phyloP scores from a whole-genome alignment of 305 asterid species.

The Fraxinus floribunda region DNA sequence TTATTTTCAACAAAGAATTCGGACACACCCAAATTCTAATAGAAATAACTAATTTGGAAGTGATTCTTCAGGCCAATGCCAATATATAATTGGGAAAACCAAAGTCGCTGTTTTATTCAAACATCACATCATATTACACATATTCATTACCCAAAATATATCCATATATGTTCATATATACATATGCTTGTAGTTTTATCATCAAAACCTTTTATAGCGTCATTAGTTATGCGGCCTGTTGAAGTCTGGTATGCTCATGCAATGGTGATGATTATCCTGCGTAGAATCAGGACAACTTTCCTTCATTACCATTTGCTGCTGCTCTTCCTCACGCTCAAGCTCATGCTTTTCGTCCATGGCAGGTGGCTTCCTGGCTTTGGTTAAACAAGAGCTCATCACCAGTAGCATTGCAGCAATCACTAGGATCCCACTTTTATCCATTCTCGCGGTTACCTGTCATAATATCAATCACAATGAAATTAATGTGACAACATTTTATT shows the following conservation, averaged over 20 bases:
- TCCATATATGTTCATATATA: not conserved
- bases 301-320: not conserved
- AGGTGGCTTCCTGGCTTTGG: not conserved
- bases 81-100: too few species aligned
- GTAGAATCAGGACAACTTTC: not conserved
- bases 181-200: not conserved
- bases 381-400: not conserved
- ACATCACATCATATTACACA: not conserved
- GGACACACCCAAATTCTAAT: too few species aligned
- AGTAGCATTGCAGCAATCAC: not conserved
- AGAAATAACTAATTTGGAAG: too few species aligned
- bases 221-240: not conserved
- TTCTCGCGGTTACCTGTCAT: not conserved
- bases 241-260: not conserved
- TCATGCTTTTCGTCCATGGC: not conserved
- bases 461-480: not conserved
- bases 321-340: not conserved
- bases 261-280: not conserved
- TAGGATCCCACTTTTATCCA: not conserved
- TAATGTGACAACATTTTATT: not conserved
- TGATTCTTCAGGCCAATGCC: too few species aligned
- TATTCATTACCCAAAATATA: not conserved
- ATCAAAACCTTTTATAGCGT: not conserved
- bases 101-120: not conserved
- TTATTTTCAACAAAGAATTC: too few species aligned